phyloP scores from a whole-genome alignment of 768 basidiomycete species.

The Phanerochaete carnosa region DNA sequence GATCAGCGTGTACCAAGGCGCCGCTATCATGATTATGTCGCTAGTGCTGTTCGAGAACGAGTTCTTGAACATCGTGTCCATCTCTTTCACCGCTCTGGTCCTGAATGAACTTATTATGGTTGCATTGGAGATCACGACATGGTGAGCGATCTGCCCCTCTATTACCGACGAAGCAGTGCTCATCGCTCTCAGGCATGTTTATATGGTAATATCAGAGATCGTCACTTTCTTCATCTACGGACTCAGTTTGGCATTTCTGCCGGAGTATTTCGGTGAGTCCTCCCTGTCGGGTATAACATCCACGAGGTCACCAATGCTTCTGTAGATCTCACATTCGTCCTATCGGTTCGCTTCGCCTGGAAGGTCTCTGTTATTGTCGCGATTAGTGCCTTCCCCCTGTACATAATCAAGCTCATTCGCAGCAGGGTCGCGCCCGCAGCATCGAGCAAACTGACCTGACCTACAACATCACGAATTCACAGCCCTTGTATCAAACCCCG shows the following conservation, averaged over 20 bases:
- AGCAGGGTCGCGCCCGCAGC: constrained; percentile 87
- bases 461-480: neutral
- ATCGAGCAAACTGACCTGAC: constrained; percentile 84
- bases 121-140: constrained; percentile 94
- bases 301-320: constrained; percentile 9
- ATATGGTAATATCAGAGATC: constrained; percentile 92
- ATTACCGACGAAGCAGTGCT: neutral
- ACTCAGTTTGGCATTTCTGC: constrained; percentile 88
- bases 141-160: constrained; percentile 40
- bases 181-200: constrained; percentile 65
- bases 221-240: constrained; percentile 87
- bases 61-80: constrained; percentile 96
- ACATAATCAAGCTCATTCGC: constrained; percentile 84
- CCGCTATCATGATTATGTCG: constrained; percentile 98
- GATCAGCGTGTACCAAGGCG: constrained; percentile 97
- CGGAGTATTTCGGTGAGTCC: constrained; percentile 91
- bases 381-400: constrained; percentile 89
- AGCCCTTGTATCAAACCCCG: neutral
- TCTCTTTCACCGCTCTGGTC: constrained; percentile 94
- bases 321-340: constrained; percentile 87
- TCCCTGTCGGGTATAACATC: neutral
- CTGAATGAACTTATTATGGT: constrained; percentile 99
- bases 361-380: constrained; percentile 95
- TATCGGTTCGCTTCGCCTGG: constrained; percentile 86
- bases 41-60: constrained; percentile 95